phyloP scores from a whole-genome alignment of 192 early-diverging fungal species.

The Mortierella antarctica region DNA sequence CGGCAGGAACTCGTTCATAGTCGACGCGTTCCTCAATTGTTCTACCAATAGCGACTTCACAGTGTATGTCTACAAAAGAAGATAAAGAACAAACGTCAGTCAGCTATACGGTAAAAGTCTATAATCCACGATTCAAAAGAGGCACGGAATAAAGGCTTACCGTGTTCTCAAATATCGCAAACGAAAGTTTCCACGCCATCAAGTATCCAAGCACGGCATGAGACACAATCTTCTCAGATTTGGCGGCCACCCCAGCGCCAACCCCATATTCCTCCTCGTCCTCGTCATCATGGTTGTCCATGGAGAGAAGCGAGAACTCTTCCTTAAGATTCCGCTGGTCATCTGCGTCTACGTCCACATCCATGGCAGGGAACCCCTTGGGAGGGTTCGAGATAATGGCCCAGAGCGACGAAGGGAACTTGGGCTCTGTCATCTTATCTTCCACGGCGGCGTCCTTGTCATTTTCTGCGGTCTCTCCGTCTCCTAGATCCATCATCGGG shows the following conservation, averaged over 20 bases:
- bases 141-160: conserved; percentile 55
- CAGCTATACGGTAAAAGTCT: background rate
- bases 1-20: conserved; percentile 65
- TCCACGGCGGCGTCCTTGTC: background rate
- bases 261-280: conserved; percentile 49
- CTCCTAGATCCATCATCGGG: conserved; percentile 14
- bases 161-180: conserved; percentile 82
- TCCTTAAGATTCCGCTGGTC: conserved; percentile 31
- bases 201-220: conserved; percentile 72
- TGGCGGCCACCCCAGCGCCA: conserved; percentile 44
- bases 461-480: background rate
- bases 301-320: conserved; percentile 32
- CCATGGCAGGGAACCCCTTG: conserved; percentile 46
- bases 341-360: conserved; percentile 49
- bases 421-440: conserved; percentile 42
- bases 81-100: background rate
- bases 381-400: conserved; percentile 39
- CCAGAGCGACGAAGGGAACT: conserved; percentile 48
- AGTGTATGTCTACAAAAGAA: conserved; percentile 69
- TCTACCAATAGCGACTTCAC: conserved; percentile 64
- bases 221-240: conserved; percentile 31
- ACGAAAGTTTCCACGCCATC: conserved; percentile 76
- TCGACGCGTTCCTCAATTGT: conserved; percentile 66
- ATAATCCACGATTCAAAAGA: background rate
- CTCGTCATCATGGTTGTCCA: background rate